Base-by-base conservation (phyloP, 2,329 filamentous ascomycete genomes). In the Reticulascus tulasneorum region DNA sequence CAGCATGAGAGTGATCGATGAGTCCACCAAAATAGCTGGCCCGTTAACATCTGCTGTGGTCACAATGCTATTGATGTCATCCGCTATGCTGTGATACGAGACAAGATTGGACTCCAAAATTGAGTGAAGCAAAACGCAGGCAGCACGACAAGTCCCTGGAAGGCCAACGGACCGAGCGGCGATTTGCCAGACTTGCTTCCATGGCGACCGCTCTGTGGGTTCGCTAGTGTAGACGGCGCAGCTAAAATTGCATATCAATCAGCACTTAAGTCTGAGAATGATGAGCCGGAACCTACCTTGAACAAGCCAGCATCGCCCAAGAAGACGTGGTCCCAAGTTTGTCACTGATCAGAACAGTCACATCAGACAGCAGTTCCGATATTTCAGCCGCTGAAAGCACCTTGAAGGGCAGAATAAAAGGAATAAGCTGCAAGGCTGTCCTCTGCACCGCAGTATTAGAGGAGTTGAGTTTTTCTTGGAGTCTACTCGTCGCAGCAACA, bases 291-390 rank as follows among this genome's bases (percentile, higher is more conserved):
- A 37, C 72, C 54, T 65, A 90, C 87, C 85, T 86, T 44, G 86
- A 71, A 53, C 88, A 78, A n/a, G 82, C 83, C 34, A 96, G 59
- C 67, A 94, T 79, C 13, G 88, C 83, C 93, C 93, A 98, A 0
- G 82, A 86, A 7, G 82, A 76, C 25, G 82, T 66, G 8, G 62
- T 59, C 11, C 65, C 62, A 47, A 84, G 80, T 50, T 94, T 90
- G 51, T 93, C 84, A 9, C 76, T 71, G 27, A 84, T 76, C 35
- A 74, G 69, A 9, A 64, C 58, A 12, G 71, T 62, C 12, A 94
- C 62, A 27, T 75, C 71, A 8, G 71, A 67, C 4, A 93, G 53
- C 5, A 83, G 55, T 1, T 71, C 66, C 6, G 62, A 58, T 18
- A 83, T 61, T 9, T 77, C 73, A 21, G 80, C 72, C 21, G 62